Percentiles rank a stretch among this genome's conserved stretches.
Conservation (phyloP, 2,329 filamentous ascomycete genomes). For the Aspergillus sp. region DNA sequence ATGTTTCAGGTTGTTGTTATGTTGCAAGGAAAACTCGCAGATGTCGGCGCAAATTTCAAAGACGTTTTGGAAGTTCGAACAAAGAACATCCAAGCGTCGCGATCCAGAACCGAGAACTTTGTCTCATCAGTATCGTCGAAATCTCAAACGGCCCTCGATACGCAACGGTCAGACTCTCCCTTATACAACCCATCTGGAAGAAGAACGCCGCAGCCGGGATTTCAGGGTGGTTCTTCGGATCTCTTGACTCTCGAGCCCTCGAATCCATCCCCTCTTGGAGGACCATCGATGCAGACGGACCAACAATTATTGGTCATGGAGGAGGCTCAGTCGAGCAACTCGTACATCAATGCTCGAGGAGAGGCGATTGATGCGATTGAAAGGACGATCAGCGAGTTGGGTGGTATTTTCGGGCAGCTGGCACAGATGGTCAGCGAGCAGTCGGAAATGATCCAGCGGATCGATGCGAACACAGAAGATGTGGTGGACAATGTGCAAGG, state of each 20-base stretch:
- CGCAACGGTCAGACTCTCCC: slow-evolving; percentile 74
- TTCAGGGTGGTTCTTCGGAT: slow-evolving; percentile 52
- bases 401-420: slow-evolving; percentile 87
- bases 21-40: slow-evolving; percentile 83
- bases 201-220: slow-evolving; percentile 57
- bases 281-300: slow-evolving; percentile 60
- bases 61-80: slow-evolving; percentile 93
- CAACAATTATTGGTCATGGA: slow-evolving; percentile 92
- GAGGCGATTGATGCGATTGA: slow-evolving; percentile 97
- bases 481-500: slow-evolving; percentile 98
- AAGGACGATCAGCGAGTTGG: slow-evolving; percentile 87
- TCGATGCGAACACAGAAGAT: slow-evolving; percentile 95
- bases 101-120: slow-evolving; percentile 92
- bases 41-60: slow-evolving; percentile 94
- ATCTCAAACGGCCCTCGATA: slow-evolving; percentile 57
- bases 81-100: slow-evolving; percentile 94
- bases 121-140: slow-evolving; percentile 83
- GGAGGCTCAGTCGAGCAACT: slow-evolving; percentile 77
- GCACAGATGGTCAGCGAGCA: slow-evolving; percentile 97
- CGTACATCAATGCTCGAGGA: slow-evolving; percentile 87
- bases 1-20: slow-evolving; percentile 64
- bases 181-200: slow-evolving; percentile 75
- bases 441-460: slow-evolving; percentile 94
- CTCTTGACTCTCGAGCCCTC: slow-evolving; percentile 76
- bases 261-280: slow-evolving; percentile 43